These are phyloP conservation scores for Vitis hybrid DNA, from an alignment of 177 flowering plant species.

Conservation along the genomic window DNA sequence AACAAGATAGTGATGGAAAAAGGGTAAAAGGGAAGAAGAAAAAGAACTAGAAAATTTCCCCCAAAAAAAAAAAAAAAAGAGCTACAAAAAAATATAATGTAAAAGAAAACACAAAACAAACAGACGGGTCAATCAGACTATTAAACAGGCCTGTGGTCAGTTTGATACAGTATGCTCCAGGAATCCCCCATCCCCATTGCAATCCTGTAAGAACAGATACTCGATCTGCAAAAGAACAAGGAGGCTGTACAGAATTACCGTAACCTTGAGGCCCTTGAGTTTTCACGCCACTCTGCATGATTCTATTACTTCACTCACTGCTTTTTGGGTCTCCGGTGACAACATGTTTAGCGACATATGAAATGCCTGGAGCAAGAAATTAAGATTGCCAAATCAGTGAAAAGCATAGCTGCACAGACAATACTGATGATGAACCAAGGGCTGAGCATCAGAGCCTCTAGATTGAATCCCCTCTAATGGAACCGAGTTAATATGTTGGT, in stretches of 20 bases:
- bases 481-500: no score
- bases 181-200: slow-evolving; percentile 4
- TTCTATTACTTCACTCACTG: slow-evolving; percentile 89
- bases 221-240: background rate
- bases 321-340: slow-evolving; percentile 80
- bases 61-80: slow-evolving; percentile 9
- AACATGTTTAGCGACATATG: slow-evolving; percentile 91
- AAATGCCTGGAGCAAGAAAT: slow-evolving; percentile 59
- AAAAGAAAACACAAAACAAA: background rate
- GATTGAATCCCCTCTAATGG: no score
- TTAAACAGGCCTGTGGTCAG: slow-evolving; percentile 12
- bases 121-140: slow-evolving; percentile 14
- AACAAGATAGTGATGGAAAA: background rate
- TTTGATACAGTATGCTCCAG: slow-evolving; percentile 9
- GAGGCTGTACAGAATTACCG: slow-evolving; percentile 21
- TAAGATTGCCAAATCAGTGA: background rate
- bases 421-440: no score
- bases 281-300: slow-evolving; percentile 66
- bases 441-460: no score
- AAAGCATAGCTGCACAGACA: no score
- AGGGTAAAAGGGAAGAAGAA: background rate
- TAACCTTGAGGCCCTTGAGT: slow-evolving; percentile 1
- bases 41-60: background rate
- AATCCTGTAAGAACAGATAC: slow-evolving; percentile 9
- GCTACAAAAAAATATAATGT: slow-evolving; percentile 8